Evolutionary conservation across 805 yeast genomes (phyloP).

Genomic region (Yamadazyma endophytica): DNA sequence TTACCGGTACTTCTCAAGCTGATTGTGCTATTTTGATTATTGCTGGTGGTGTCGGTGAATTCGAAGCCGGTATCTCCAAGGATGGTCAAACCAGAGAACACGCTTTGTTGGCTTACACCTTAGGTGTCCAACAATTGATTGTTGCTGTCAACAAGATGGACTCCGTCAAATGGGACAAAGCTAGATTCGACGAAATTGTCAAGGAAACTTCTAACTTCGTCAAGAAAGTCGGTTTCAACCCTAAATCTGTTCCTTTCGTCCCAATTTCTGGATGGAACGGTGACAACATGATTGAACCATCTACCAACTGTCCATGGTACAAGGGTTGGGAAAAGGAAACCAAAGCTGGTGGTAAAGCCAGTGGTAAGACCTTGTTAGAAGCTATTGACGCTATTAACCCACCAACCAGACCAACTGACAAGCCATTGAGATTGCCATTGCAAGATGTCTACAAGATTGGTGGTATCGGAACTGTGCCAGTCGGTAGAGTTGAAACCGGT

Average conservation of each 20-base stretch:
- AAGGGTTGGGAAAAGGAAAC: constrained; percentile 81
- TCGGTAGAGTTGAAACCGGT: constrained; percentile 94
- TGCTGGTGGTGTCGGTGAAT: constrained; percentile 88
- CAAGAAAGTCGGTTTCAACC: constrained; percentile 83
- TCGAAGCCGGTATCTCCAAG: constrained; percentile 93
- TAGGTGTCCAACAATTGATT: constrained; percentile 82
- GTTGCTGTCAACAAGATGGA: constrained; percentile 96
- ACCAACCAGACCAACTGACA: constrained; percentile 76
- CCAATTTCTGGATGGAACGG: constrained; percentile 93
- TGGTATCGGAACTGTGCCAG: constrained; percentile 90
- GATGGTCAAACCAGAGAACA: constrained; percentile 96
- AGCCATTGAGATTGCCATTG: constrained; percentile 86
- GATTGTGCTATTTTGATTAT: constrained; percentile 88
- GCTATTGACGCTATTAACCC: constrained; percentile 83
- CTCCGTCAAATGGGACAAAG: constrained; percentile 83
- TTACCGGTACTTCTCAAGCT: constrained; percentile 93
- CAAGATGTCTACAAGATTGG: constrained; percentile 93
- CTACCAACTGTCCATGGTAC: constrained; percentile 83
- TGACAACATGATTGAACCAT: constrained; percentile 86
- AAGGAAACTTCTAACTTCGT: constrained; percentile 77
- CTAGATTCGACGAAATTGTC: constrained; percentile 72
- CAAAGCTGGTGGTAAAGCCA: constrained; percentile 63
- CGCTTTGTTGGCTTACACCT: constrained; percentile 85
- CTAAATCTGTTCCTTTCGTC: constrained; percentile 79
- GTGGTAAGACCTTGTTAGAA: constrained; percentile 81